Conservation (phyloP, 2,329 filamentous ascomycete genomes). For the Fusarium xylarioides region DNA sequence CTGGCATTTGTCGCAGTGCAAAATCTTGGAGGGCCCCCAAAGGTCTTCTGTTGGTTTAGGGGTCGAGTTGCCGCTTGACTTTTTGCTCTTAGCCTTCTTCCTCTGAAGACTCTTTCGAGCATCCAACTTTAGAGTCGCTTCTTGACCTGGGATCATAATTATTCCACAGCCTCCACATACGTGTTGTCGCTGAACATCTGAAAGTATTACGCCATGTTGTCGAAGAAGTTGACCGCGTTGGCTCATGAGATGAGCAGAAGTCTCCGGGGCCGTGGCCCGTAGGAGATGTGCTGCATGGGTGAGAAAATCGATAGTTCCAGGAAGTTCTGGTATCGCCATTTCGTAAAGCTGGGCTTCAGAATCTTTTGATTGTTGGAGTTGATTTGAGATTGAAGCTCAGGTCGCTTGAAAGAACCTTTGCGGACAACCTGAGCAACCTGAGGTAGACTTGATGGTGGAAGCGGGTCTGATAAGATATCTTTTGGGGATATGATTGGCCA, state of each 20-base stretch:
- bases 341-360: not conserved
- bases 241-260: conserved; percentile 68
- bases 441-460: not conserved
- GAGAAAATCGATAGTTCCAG: conserved; percentile 55
- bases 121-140: conserved; percentile 52
- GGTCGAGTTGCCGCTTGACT: not conserved
- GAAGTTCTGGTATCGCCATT: conserved; percentile 37
- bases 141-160: conserved; percentile 65
- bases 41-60: not conserved
- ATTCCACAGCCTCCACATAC: conserved; percentile 69
- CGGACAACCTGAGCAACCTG: not conserved
- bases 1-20: conserved; percentile 58
- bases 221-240: conserved; percentile 60
- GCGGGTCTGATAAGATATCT: conserved; percentile 12
- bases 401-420: conserved; percentile 17
- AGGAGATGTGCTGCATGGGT: conserved; percentile 69
- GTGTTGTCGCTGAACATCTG: conserved; percentile 62
- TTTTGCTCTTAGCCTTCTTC: conserved; percentile 7
- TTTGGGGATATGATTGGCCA: conserved; percentile 2
- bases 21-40: conserved; percentile 49
- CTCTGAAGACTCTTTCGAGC: conserved; percentile 19
- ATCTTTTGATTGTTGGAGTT: not conserved
- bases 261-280: conserved; percentile 60
- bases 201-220: conserved; percentile 53
- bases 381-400: conserved; percentile 1